Percentiles rank a stretch among this genome's conserved stretches.
Conservation (phyloP, 805 yeast species). For the Candida ficus region DNA sequence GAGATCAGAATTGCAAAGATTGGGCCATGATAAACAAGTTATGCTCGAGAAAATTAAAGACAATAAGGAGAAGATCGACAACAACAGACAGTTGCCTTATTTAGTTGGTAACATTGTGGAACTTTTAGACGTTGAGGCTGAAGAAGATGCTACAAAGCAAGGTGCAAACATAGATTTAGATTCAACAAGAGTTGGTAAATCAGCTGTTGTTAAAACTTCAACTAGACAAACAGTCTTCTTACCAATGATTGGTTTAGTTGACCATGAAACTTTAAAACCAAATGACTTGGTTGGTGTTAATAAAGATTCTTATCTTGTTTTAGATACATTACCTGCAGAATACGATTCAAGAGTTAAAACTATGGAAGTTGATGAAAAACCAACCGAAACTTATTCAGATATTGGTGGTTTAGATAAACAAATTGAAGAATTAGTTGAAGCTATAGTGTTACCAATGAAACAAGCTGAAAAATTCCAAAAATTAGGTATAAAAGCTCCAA, state of each 20-base stretch:
- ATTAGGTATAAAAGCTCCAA: constrained; percentile 95
- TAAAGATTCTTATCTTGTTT: constrained; percentile 88
- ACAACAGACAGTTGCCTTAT: constrained; percentile 93
- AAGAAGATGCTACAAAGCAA: constrained; percentile 73
- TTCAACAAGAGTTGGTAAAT: constrained; percentile 85
- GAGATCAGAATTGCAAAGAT: constrained; percentile 85
- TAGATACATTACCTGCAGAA: constrained; percentile 95
- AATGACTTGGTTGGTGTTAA: constrained; percentile 97
- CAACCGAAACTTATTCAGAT: constrained; percentile 94
- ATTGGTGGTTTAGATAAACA: constrained; percentile 98
- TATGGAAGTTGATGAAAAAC: constrained; percentile 99
- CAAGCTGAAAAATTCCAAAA: constrained; percentile 94
- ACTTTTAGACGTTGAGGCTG: constrained; percentile 80
- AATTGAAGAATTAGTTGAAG: constrained; percentile 96
- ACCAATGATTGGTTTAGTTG: constrained; percentile 94
- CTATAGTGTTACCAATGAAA: constrained; percentile 96
- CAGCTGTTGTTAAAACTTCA: constrained; percentile 97
- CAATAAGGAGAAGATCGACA: constrained; percentile 91
- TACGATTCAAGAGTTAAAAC: constrained; percentile 98
- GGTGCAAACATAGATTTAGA: constrained; percentile 95
- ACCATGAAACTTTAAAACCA: constrained; percentile 88
- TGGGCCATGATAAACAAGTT: constrained; percentile 86
- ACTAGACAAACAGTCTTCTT: constrained; percentile 96
- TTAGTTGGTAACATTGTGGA: constrained; percentile 96
- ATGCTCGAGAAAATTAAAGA: constrained; percentile 94